Evolutionary conservation across 2,329 filamentous ascomycete genomes (phyloP).

Genomic region (Fusarium sp.): DNA sequence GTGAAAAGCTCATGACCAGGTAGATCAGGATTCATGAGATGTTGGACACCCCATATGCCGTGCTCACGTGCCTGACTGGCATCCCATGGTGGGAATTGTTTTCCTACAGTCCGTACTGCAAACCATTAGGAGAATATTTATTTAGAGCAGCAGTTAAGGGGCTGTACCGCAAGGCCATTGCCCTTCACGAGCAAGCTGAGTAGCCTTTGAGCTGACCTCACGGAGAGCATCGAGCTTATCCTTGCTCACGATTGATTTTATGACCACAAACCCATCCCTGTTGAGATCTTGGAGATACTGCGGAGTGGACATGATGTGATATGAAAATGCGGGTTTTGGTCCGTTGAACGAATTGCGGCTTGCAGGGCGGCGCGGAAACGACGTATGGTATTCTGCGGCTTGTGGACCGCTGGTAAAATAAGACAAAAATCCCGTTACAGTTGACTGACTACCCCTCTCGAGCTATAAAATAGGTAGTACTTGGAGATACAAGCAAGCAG

Average conservation of each 20-base stretch:
- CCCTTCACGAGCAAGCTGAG: conserved; percentile 70
- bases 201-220: conserved; percentile 64
- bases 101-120: conserved; percentile 56
- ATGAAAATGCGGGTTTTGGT: conserved; percentile 1
- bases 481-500: conserved; percentile 5
- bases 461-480: not conserved
- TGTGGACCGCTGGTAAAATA: conserved; percentile 29
- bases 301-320: conserved; percentile 28
- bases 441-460: conserved; percentile 3
- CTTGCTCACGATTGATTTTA: conserved; percentile 69
- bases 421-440: conserved; percentile 16
- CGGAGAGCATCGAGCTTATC: conserved; percentile 67
- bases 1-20: conserved; percentile 69
- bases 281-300: conserved; percentile 60
- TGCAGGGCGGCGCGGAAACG: not conserved
- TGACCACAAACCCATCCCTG: conserved; percentile 77
- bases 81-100: conserved; percentile 90
- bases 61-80: conserved; percentile 59
- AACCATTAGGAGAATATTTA: not conserved
- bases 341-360: not conserved
- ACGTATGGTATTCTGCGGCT: not conserved
- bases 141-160: conserved; percentile 69
- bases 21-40: conserved; percentile 78
- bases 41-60: conserved; percentile 91
- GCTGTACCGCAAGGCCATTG: conserved; percentile 72